A percentile compares a stretch with the other conserved stretches of the same genome.
Conservation (phyloP, 176 grass and related monocot species). For the Cenchrus purpureus region DNA sequence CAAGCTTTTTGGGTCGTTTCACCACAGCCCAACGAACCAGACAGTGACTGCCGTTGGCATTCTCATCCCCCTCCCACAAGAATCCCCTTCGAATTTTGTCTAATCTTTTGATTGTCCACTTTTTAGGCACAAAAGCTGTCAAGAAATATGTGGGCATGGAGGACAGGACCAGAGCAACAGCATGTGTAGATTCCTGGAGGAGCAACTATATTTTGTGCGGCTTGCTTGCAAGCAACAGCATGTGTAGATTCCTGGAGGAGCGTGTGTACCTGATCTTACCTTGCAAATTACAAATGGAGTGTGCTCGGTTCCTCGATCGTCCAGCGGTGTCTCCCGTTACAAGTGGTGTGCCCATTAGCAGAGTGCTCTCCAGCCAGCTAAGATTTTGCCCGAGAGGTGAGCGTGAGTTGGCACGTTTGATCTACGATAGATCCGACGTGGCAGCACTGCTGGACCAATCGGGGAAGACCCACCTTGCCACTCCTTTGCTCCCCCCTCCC, state of each 20-base stretch:
- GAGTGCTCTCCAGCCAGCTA: background rate
- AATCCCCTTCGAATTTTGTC: no score
- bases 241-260: background rate
- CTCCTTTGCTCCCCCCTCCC: background rate
- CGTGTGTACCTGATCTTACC: background rate
- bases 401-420: background rate
- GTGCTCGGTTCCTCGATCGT: background rate
- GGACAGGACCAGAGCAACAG: background rate
- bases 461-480: background rate
- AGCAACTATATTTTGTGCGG: background rate
- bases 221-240: conserved; percentile 7
- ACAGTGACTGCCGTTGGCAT: no score
- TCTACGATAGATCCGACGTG: background rate
- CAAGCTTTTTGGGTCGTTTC: no score
- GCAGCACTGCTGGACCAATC: background rate
- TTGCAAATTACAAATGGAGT: background rate
- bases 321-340: background rate
- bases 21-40: no score
- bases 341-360: background rate
- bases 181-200: background rate
- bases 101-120: no score
- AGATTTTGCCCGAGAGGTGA: no score
- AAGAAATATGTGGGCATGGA: no score
- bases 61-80: no score
- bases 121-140: no score